Evolutionary conservation across 73 alveolate genomes (phyloP).

Genomic region (Paramecium biaurelia): DNA sequence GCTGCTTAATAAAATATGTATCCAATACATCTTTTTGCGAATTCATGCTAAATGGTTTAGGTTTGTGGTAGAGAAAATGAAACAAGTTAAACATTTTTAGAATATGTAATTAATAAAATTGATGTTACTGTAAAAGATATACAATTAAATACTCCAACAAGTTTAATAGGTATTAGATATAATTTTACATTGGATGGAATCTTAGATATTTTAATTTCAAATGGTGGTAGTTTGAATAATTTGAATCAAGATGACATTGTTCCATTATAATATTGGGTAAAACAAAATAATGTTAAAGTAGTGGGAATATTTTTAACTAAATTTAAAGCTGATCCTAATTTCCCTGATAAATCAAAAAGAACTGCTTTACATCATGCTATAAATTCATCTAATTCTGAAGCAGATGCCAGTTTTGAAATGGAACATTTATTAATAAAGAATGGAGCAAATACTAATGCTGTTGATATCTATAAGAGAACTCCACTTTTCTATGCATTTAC

Average conservation of each 20-base stretch:
- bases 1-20: not conserved
- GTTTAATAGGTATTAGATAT: not conserved
- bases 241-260: slow-evolving; percentile 64
- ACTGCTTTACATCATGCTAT: slow-evolving; percentile 80
- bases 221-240: slow-evolving; percentile 68
- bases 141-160: slow-evolving; percentile 23
- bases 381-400: slow-evolving; percentile 68
- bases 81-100: not conserved
- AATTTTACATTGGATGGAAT: not conserved
- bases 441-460: slow-evolving; percentile 73
- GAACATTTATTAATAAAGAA: slow-evolving; percentile 70
- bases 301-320: not conserved
- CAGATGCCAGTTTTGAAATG: slow-evolving; percentile 81
- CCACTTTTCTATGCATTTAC: slow-evolving; percentile 86
- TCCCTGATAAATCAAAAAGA: slow-evolving; percentile 7
- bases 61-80: slow-evolving; percentile 18
- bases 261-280: slow-evolving; percentile 57
- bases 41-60: not conserved
- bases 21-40: slow-evolving; percentile 1
- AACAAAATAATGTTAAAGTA: slow-evolving; percentile 60
- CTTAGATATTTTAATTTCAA: not conserved
- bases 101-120: slow-evolving; percentile 55
- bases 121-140: slow-evolving; percentile 59
- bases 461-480: slow-evolving; percentile 76
- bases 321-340: slow-evolving; percentile 46